Percentiles rank a stretch among this genome's conserved stretches.
phyloP scores from a whole-genome alignment of 2,329 filamentous ascomycete genomes.

The Lachnellula arida region DNA sequence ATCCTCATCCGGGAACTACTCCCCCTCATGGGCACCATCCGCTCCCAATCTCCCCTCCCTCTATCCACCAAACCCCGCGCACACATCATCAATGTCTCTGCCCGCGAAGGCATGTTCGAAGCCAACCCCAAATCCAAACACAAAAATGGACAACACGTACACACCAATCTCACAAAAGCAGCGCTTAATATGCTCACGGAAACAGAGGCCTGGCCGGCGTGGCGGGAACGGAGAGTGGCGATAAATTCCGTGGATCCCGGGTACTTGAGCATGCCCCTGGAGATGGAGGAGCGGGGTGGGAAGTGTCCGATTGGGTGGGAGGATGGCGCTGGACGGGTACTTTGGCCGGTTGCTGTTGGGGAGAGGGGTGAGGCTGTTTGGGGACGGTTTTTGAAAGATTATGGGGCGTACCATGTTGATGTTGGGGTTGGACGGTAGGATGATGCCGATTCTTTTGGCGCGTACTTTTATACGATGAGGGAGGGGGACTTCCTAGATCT shows the following conservation, averaged over 20 bases:
- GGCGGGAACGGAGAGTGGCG: slow-evolving; percentile 9
- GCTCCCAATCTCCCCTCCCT: background rate
- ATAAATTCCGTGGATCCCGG: slow-evolving; percentile 20
- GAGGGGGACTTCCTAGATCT: too few relatives aligned
- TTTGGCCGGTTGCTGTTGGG: slow-evolving; percentile 16
- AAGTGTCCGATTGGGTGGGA: slow-evolving; percentile 20
- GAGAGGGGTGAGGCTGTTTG: slow-evolving; percentile 13
- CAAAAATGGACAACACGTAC: slow-evolving; percentile 16
- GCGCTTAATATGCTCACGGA: slow-evolving; percentile 21
- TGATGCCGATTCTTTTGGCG: too few relatives aligned
- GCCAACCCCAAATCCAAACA: background rate
- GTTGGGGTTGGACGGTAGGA: slow-evolving; percentile 6
- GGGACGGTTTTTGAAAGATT: slow-evolving; percentile 19
- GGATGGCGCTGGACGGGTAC: slow-evolving; percentile 16
- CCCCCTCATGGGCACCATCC: slow-evolving; percentile 9
- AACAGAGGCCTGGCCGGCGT: slow-evolving; percentile 15
- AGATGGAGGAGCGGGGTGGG: slow-evolving; percentile 5
- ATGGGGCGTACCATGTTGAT: slow-evolving; percentile 10
- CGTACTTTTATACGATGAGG: too few relatives aligned
- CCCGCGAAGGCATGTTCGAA: slow-evolving; percentile 19
- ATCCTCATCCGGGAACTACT: slow-evolving; percentile 17
- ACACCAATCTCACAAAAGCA: slow-evolving; percentile 20
- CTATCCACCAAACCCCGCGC: slow-evolving; percentile 1
- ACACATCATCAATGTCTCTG: slow-evolving; percentile 18
- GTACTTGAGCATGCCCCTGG: slow-evolving; percentile 16